Conservation (phyloP, 2,329 filamentous ascomycete species). For the Apiospora malaysiana region DNA sequence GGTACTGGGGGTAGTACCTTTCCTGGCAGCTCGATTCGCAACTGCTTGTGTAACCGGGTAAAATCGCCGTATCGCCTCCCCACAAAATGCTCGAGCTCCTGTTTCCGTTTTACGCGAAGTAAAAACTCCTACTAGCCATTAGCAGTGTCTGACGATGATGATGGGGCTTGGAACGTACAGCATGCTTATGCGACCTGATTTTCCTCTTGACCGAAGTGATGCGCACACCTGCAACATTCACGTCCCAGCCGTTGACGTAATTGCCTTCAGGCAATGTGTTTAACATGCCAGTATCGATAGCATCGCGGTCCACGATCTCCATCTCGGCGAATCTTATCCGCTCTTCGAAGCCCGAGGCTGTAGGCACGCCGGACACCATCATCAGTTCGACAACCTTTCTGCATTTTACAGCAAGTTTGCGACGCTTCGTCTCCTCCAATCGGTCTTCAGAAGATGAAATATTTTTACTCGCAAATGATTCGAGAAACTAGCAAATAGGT, state of each 20-base stretch:
- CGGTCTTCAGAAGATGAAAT: slow-evolving; percentile 97
- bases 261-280: slow-evolving; percentile 90
- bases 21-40: slow-evolving; percentile 86
- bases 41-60: slow-evolving; percentile 74
- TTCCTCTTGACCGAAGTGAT: slow-evolving; percentile 83
- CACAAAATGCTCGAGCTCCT: slow-evolving; percentile 77
- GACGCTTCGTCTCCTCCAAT: slow-evolving; percentile 92
- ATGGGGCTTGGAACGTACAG: slow-evolving; percentile 59
- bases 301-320: slow-evolving; percentile 92
- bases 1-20: slow-evolving; percentile 87
- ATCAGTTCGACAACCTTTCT: slow-evolving; percentile 97
- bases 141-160: neutral
- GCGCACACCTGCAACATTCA: slow-evolving; percentile 91
- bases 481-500: slow-evolving; percentile 73
- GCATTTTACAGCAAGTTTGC: slow-evolving; percentile 89
- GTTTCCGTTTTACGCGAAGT: slow-evolving; percentile 80
- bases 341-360: slow-evolving; percentile 96
- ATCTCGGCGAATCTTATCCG: slow-evolving; percentile 95
- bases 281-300: slow-evolving; percentile 88
- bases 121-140: slow-evolving; percentile 75
- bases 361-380: slow-evolving; percentile 98
- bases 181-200: slow-evolving; percentile 88
- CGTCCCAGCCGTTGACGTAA: slow-evolving; percentile 93
- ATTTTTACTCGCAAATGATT: slow-evolving; percentile 95
- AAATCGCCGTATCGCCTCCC: slow-evolving; percentile 92